Evolutionary conservation across 306 rosid genomes (phyloP).

Genomic region (Vigna nakashimae): DNA sequence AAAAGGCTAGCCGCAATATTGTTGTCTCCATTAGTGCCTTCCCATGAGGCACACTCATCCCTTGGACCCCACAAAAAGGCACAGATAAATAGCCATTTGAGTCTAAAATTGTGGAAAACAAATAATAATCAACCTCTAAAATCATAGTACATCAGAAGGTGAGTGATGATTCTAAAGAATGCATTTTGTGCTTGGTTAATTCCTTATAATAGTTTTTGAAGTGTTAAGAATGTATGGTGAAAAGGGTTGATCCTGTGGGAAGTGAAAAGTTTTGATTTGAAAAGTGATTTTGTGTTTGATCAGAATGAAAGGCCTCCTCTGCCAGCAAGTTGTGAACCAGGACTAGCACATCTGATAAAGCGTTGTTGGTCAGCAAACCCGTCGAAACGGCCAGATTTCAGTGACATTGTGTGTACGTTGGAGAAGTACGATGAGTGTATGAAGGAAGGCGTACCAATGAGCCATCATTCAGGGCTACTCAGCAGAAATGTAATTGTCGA

Average conservation of each 20-base stretch:
- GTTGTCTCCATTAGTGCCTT: not conserved
- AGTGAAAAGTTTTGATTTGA: not conserved
- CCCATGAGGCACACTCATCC: slow-evolving; percentile 3
- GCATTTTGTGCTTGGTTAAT: not conserved
- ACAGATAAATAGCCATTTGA: not conserved
- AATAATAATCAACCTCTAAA: too few species aligned
- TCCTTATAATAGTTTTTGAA: not conserved
- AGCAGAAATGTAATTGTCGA: slow-evolving; percentile 67
- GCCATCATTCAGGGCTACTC: slow-evolving; percentile 66
- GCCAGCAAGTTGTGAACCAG: slow-evolving; percentile 94
- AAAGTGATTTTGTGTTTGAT: slow-evolving; percentile 21
- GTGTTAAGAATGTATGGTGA: too few species aligned
- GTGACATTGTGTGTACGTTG: slow-evolving; percentile 76
- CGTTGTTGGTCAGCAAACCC: slow-evolving; percentile 95
- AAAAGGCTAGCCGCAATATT: not conserved
- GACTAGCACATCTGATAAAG: slow-evolving; percentile 89
- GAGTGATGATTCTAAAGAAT: not conserved
- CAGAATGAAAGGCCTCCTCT: slow-evolving; percentile 96
- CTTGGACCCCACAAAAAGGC: not conserved
- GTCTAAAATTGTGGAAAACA: not conserved
- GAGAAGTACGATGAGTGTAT: slow-evolving; percentile 88
- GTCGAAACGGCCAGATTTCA: slow-evolving; percentile 90
- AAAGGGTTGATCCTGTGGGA: not conserved
- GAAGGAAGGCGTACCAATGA: slow-evolving; percentile 91
- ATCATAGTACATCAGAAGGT: not conserved